Conservation (phyloP, 495 filamentous ascomycete species). For the Daldinia bambusicola region DNA sequence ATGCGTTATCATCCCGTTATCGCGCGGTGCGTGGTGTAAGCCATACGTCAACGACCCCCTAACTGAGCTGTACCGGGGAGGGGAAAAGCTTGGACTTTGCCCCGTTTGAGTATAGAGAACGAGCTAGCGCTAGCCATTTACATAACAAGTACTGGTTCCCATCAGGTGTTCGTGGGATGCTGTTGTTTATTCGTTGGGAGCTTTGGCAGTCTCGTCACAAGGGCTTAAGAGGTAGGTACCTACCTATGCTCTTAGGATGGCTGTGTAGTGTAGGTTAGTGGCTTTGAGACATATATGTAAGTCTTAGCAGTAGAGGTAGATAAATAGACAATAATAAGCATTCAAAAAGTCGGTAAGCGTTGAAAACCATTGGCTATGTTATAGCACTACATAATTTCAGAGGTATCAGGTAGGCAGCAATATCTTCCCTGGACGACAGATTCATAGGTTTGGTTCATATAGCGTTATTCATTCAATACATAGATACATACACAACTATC, state of each 20-base stretch:
- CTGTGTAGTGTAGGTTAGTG: not conserved
- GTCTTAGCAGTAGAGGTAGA: not conserved
- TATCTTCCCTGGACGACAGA: not conserved
- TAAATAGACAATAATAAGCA: not conserved
- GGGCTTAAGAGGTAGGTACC: not conserved
- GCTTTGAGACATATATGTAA: not conserved
- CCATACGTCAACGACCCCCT: slow-evolving; percentile 34
- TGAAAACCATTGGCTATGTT: slow-evolving; percentile 35
- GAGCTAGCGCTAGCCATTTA: slow-evolving; percentile 23
- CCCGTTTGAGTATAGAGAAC: slow-evolving; percentile 22
- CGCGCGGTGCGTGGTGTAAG: slow-evolving; percentile 21
- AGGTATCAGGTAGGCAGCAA: not conserved
- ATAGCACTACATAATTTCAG: too few relatives aligned
- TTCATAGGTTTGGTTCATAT: slow-evolving; percentile 3
- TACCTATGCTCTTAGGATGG: too few relatives aligned
- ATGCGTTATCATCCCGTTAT: not conserved
- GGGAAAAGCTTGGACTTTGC: slow-evolving; percentile 12
- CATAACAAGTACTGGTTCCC: slow-evolving; percentile 6
- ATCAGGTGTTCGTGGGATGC: not conserved
- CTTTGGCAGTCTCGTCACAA: slow-evolving; percentile 1
- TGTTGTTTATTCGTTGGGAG: slow-evolving; percentile 9
- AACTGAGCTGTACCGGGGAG: not conserved
- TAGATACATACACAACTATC: not conserved
- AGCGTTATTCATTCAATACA: slow-evolving; percentile 27
- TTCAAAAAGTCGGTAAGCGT: slow-evolving; percentile 18